Conservation (phyloP, 1,284 basidiomycete species). For the Cutaneotrichosporon dermatis region DNA sequence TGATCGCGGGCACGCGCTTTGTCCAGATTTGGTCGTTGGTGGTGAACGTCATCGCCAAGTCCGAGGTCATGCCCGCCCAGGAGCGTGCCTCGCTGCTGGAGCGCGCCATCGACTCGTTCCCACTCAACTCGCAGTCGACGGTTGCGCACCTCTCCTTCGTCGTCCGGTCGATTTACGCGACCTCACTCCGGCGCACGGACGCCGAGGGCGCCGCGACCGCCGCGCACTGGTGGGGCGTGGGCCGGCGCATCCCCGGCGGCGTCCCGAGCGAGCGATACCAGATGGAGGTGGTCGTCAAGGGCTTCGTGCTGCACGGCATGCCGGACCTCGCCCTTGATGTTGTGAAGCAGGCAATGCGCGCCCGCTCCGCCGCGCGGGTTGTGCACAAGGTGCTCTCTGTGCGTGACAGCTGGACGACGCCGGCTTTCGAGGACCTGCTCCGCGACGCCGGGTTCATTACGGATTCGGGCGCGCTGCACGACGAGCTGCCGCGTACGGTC, state of each 20-base stretch:
- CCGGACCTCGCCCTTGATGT: not conserved
- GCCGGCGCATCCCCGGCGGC: too few species aligned
- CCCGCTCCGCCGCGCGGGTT: not conserved
- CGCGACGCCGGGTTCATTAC: not conserved
- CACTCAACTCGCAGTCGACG: not conserved
- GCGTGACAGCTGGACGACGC: not conserved
- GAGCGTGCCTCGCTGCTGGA: slow-evolving; percentile 1
- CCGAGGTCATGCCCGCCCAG: not conserved
- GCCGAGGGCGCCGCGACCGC: not conserved
- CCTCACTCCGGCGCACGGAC: not conserved
- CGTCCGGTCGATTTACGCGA: not conserved
- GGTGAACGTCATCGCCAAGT: not conserved
- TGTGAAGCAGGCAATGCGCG: not conserved
- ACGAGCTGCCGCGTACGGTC: not conserved
- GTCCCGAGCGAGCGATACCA: too few species aligned
- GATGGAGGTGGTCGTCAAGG: too few species aligned
- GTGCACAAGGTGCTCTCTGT: not conserved
- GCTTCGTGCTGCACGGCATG: not conserved
- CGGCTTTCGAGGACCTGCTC: not conserved
- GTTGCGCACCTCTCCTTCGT: not conserved
- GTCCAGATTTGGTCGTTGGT: not conserved
- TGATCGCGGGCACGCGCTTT: not conserved
- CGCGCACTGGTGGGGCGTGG: too few species aligned
- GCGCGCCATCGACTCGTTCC: slow-evolving; percentile 1
- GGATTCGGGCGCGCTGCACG: not conserved